Evolutionary conservation across 1,284 basidiomycete species (phyloP).

Genomic region (Ustilago shanxiensis): DNA sequence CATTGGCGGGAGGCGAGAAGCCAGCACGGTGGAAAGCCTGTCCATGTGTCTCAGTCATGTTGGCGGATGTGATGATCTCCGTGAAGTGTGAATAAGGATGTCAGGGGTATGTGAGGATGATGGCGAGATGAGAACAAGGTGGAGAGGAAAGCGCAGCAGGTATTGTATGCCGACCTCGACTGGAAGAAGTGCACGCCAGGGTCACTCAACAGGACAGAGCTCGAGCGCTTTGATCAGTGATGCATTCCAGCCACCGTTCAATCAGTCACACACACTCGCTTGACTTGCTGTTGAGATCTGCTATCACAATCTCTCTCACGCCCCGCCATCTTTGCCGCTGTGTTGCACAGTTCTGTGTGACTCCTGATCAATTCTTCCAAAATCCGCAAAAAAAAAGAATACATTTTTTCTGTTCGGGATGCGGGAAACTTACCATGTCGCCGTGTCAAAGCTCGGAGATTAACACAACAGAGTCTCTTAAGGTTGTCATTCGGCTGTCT

Average conservation of each 20-base stretch:
- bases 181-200: not conserved
- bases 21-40: conserved; percentile 63
- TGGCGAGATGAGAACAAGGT: not conserved
- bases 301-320: conserved; percentile 9
- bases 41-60: conserved; percentile 49
- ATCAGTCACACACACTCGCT: not conserved
- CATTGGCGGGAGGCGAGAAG: conserved; percentile 60
- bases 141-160: not conserved
- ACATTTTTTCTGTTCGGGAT: not conserved
- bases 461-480: too few relatives aligned
- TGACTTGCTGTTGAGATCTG: not conserved
- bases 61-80: conserved; percentile 4
- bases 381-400: conserved; percentile 1
- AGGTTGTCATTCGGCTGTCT: not conserved
- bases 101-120: conserved; percentile 11
- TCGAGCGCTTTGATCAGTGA: conserved; percentile 20
- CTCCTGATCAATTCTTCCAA: conserved; percentile 15
- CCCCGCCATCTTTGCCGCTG: not conserved
- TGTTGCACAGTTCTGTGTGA: not conserved
- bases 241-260: not conserved
- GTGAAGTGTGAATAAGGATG: conserved; percentile 6
- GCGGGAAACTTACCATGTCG: not conserved
- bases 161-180: not conserved
- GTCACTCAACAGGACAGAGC: conserved; percentile 1
- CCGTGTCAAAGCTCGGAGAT: conserved; percentile 1